phyloP scores from a whole-genome alignment of 2,329 filamentous ascomycete genomes.

The Plectosphaerella cucumerina region DNA sequence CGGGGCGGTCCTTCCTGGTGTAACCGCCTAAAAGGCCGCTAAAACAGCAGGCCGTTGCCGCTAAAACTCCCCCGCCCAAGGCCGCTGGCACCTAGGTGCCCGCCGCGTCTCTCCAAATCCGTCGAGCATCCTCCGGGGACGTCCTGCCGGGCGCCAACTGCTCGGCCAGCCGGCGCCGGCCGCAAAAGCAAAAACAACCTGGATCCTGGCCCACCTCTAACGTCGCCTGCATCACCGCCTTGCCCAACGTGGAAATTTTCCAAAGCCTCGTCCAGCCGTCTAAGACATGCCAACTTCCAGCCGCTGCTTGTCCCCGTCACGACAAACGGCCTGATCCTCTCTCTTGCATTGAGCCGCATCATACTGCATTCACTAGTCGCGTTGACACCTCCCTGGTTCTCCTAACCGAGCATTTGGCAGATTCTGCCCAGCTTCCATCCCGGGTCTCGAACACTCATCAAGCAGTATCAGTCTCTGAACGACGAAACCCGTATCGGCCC shows the following conservation, averaged over 20 bases:
- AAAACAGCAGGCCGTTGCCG: background rate
- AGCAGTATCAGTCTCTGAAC: too few species aligned
- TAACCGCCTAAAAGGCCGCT: background rate
- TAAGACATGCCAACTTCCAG: background rate
- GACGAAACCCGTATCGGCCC: too few species aligned
- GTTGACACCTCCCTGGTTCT: background rate
- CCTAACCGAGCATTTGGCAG: too few species aligned
- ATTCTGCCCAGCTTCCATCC: too few species aligned
- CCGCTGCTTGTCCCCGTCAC: conserved; percentile 1
- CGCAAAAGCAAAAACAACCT: conserved; percentile 2
- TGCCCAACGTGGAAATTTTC: background rate
- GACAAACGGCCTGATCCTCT: background rate
- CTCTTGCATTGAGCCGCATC: background rate
- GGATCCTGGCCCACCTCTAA: too few species aligned
- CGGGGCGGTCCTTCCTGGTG: background rate
- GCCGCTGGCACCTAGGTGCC: too few species aligned
- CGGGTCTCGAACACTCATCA: too few species aligned
- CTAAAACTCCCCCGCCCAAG: background rate
- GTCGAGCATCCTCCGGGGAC: too few species aligned
- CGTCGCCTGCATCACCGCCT: background rate
- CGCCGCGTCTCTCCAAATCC: too few species aligned
- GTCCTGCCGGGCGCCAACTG: too few species aligned
- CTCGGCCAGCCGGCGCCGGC: background rate
- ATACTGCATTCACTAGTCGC: background rate
- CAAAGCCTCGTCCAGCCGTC: background rate